Conservation (phyloP, 306 rosid species). For the Acacia melanoxylon region DNA sequence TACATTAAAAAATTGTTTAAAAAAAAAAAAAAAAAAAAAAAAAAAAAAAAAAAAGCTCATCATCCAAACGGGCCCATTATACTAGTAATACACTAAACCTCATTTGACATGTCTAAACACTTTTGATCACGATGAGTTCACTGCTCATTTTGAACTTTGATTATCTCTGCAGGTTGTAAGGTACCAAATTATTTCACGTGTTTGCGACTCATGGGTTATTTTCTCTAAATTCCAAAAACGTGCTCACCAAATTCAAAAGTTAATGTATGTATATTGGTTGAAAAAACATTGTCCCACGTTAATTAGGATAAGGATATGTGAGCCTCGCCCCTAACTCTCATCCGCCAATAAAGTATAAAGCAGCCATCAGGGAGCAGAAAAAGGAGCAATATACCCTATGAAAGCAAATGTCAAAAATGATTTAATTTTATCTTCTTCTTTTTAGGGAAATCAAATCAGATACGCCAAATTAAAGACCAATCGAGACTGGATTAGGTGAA, state of each 20-base stretch:
- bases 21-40: too few relatives aligned
- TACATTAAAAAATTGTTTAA: too few relatives aligned
- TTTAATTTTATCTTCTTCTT: background rate
- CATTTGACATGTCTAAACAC: background rate
- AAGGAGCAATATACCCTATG: background rate
- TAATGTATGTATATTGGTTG: background rate
- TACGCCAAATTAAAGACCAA: background rate
- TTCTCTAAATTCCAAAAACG: background rate
- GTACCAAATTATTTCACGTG: background rate
- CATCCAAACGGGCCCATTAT: too few relatives aligned
- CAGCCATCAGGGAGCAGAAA: background rate
- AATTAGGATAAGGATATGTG: background rate
- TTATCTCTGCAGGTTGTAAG: background rate
- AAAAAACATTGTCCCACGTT: background rate
- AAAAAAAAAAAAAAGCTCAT: too few relatives aligned
- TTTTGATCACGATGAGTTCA: background rate
- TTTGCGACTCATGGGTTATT: background rate
- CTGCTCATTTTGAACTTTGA: too few relatives aligned
- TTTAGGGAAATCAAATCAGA: background rate
- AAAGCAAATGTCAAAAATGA: background rate
- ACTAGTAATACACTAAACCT: background rate
- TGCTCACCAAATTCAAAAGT: background rate
- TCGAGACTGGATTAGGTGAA: background rate
- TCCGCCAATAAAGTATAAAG: background rate
- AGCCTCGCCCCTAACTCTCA: background rate